Evolutionary conservation across 352 stramenopile species (phyloP).

Genomic region (Phytophthora ohioensis): DNA sequence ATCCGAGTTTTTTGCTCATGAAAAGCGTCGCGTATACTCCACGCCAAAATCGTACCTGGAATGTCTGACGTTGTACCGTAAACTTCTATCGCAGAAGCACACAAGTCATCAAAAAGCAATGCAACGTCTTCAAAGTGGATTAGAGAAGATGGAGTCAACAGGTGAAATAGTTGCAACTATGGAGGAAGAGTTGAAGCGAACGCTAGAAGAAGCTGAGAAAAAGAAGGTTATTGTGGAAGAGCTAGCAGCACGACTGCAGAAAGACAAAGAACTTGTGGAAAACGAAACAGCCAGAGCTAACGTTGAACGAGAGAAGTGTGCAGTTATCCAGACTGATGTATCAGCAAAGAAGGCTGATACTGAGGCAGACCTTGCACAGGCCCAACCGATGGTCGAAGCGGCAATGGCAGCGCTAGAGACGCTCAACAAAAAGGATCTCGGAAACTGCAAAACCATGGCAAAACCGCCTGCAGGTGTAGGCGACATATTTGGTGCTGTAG

Average conservation of each 20-base stretch:
- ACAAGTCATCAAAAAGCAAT: slow-evolving; percentile 68
- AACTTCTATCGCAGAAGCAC: slow-evolving; percentile 80
- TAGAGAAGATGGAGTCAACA: slow-evolving; percentile 93
- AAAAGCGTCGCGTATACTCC: slow-evolving; percentile 91
- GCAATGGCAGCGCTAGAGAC: slow-evolving; percentile 92
- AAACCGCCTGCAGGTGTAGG: slow-evolving; percentile 90
- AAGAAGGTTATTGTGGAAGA: slow-evolving; percentile 95
- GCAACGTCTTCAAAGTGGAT: slow-evolving; percentile 83
- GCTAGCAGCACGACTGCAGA: slow-evolving; percentile 90
- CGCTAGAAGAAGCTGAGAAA: slow-evolving; percentile 91
- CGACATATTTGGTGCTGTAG: slow-evolving; percentile 85
- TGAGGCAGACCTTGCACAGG: slow-evolving; percentile 75
- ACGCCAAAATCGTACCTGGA: slow-evolving; percentile 95
- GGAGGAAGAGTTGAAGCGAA: slow-evolving; percentile 92
- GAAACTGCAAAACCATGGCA: slow-evolving; percentile 93
- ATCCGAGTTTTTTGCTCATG: slow-evolving; percentile 75
- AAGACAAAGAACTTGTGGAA: slow-evolving; percentile 94
- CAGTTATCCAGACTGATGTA: slow-evolving; percentile 93
- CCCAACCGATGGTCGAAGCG: slow-evolving; percentile 84
- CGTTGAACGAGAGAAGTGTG: slow-evolving; percentile 91
- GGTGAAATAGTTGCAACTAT: slow-evolving; percentile 92
- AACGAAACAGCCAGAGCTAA: slow-evolving; percentile 92
- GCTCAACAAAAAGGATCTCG: slow-evolving; percentile 91
- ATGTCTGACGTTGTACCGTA: slow-evolving; percentile 89
- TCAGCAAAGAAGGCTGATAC: slow-evolving; percentile 89